Percentiles rank a stretch among this genome's conserved stretches.
phyloP scores from a whole-genome alignment of 1,139 yeast genomes.

The Taphrina sp. region DNA sequence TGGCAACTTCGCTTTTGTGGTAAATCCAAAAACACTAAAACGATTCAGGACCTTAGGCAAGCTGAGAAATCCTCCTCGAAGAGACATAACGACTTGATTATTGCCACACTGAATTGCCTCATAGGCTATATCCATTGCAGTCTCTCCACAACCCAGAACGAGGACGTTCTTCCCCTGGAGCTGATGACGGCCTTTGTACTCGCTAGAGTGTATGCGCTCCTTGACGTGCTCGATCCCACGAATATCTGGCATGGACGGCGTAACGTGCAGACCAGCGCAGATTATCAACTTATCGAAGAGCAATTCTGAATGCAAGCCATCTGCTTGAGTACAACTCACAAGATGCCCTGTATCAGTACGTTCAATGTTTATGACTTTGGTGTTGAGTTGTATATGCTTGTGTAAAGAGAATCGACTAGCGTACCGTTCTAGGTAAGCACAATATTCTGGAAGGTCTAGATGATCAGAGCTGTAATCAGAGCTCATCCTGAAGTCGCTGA shows the following conservation, averaged over 20 bases:
- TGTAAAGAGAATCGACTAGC: not conserved
- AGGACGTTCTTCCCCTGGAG: not conserved
- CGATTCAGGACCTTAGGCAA: not conserved
- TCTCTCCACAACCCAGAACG: constrained; percentile 1
- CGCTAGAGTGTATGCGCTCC: not conserved
- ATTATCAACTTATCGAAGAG: not conserved
- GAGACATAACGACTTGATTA: not conserved
- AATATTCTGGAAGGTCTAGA: not conserved
- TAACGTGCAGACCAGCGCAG: not conserved
- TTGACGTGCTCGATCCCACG: not conserved
- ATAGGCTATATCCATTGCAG: constrained; percentile 1
- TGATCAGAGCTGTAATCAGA: not conserved
- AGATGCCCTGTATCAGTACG: not conserved
- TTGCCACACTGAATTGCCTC: not conserved
- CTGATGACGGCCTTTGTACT: not conserved
- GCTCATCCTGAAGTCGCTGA: not conserved
- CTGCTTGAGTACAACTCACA: not conserved
- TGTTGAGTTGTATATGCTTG: not conserved
- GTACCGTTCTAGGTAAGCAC: not conserved
- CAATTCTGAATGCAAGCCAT: not conserved
- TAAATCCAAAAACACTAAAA: not conserved
- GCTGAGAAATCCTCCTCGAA: not conserved
- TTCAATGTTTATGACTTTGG: not conserved
- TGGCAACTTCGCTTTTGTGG: not conserved
- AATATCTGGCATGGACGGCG: not conserved